Percentiles rank a stretch among this genome's conserved stretches.
These are phyloP conservation scores for Fraxinus xanthoxyloides DNA, from an alignment of 305 asterid genomes.

Conservation along the genomic window DNA sequence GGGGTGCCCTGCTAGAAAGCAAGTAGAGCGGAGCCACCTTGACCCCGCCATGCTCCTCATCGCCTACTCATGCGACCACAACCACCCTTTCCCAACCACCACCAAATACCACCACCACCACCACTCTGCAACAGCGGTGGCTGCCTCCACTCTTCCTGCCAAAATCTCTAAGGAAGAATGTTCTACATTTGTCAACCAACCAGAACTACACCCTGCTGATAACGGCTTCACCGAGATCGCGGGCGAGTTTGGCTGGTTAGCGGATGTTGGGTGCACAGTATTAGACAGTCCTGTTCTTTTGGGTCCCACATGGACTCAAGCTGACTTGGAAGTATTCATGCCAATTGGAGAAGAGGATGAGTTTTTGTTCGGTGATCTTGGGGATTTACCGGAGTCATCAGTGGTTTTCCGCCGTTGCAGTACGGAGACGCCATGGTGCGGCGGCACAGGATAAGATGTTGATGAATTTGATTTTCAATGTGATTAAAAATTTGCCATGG, in stretches of 20 bases:
- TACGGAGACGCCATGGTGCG: conserved; percentile 40
- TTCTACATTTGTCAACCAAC: conserved; percentile 30
- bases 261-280: conserved; percentile 51
- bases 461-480: not conserved
- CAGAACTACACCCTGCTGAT: conserved; percentile 40
- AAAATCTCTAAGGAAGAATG: conserved; percentile 37
- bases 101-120: conserved; percentile 25
- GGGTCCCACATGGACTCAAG: conserved; percentile 53
- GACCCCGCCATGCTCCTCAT: conserved; percentile 46
- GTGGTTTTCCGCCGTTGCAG: conserved; percentile 54
- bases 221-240: conserved; percentile 50
- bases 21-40: conserved; percentile 47
- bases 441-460: conserved; percentile 35
- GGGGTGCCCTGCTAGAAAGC: conserved; percentile 52
- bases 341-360: conserved; percentile 77
- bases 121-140: conserved; percentile 19
- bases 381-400: conserved; percentile 80
- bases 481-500: not conserved
- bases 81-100: conserved; percentile 41
- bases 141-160: not conserved
- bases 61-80: conserved; percentile 45
- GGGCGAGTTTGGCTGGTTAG: conserved; percentile 66
- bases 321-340: conserved; percentile 45
- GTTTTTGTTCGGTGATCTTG: conserved; percentile 71
- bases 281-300: conserved; percentile 46